Conservation (phyloP, 2,329 filamentous ascomycete genomes). For the Xylaria sp. region DNA sequence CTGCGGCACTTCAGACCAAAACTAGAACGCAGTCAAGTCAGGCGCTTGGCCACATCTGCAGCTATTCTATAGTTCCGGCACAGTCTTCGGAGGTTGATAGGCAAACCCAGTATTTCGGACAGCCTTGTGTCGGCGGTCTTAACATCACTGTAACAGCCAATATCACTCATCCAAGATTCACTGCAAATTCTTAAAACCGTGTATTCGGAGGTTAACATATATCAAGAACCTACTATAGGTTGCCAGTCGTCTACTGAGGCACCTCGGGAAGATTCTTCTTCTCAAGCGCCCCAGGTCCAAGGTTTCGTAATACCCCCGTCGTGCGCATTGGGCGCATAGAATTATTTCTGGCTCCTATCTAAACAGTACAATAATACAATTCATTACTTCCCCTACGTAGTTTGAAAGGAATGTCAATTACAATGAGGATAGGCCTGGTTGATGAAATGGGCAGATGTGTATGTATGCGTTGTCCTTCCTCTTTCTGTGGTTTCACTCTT, state of each 20-base stretch:
- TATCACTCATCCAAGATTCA: background rate
- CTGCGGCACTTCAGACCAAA: no score
- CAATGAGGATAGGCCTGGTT: background rate
- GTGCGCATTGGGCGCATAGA: background rate
- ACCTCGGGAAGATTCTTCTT: constrained; percentile 1
- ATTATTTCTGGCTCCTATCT: background rate
- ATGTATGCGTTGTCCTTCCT: background rate
- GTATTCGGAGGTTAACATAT: constrained; percentile 20
- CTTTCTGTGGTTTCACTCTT: background rate
- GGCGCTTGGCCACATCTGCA: background rate
- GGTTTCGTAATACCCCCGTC: background rate
- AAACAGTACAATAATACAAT: constrained; percentile 8
- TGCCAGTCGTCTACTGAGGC: constrained; percentile 2
- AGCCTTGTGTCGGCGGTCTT: background rate
- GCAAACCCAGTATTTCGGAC: background rate
- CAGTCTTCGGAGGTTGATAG: background rate
- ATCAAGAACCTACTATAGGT: constrained; percentile 2
- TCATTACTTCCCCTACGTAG: constrained; percentile 12
- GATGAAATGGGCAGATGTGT: background rate
- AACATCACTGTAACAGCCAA: background rate
- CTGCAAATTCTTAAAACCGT: background rate
- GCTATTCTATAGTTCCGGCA: no score
- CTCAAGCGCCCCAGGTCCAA: background rate
- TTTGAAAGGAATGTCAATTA: constrained; percentile 10
- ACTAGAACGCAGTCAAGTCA: background rate